Percentiles rank a stretch among this genome's conserved stretches.
phyloP scores from a whole-genome alignment of 768 basidiomycete genomes.

The Multifurca ochricompacta region DNA sequence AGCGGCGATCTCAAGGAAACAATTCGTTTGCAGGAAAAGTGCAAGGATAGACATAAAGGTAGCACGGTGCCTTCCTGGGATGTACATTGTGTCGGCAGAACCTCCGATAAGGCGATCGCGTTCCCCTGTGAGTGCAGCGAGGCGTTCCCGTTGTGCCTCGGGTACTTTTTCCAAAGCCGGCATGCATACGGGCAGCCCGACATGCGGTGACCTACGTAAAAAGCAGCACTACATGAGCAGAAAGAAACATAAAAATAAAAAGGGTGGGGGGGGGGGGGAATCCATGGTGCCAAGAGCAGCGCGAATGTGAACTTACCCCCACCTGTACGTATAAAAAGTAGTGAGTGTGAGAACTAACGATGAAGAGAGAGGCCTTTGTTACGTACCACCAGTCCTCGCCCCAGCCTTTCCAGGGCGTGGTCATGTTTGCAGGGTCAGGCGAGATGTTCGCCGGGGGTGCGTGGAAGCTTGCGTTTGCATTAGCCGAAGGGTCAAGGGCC shows the following conservation, averaged over 20 bases:
- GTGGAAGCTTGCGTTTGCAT: conserved; percentile 26
- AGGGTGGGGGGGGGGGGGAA: background rate
- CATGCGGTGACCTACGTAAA: conserved; percentile 34
- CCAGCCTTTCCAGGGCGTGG: conserved; percentile 36
- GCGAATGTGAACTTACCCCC: conserved; percentile 18
- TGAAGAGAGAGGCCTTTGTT: background rate
- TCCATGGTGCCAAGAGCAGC: background rate
- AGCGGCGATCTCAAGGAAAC: conserved; percentile 43
- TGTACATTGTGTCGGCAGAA: conserved; percentile 42
- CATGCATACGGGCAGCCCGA: conserved; percentile 39
- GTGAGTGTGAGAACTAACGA: background rate
- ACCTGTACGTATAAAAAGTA: conserved; percentile 11
- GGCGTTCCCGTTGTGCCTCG: conserved; percentile 29
- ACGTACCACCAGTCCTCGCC: conserved; percentile 38
- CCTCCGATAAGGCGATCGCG: conserved; percentile 38
- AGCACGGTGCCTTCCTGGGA: conserved; percentile 35
- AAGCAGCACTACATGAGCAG: too few relatives aligned
- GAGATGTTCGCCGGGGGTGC: conserved; percentile 36
- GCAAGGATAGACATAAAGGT: conserved; percentile 36
- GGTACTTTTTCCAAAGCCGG: conserved; percentile 33
- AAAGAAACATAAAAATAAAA: background rate
- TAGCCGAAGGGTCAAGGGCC: conserved; percentile 24
- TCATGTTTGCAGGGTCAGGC: conserved; percentile 35
- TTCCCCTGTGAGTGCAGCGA: conserved; percentile 31
- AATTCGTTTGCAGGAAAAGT: conserved; percentile 39